Percentiles rank a stretch among this genome's conserved stretches.
Conservation (phyloP, 257 asterid species). For the Misopates orontium region DNA sequence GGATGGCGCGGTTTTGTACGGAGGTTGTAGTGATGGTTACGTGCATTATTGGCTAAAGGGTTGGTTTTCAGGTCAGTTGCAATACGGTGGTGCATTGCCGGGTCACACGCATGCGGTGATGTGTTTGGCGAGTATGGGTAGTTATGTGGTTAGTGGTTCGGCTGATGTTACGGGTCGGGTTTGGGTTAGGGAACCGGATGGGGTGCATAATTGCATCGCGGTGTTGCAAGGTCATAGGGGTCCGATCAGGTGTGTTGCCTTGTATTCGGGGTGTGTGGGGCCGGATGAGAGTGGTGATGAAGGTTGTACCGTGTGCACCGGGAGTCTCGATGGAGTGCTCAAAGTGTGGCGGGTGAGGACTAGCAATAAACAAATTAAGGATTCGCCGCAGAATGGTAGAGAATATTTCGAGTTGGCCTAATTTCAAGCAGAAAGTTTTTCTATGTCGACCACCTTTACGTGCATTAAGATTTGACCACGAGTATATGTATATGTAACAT, state of each 20-base stretch:
- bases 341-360: conserved; percentile 76
- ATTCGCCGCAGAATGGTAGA: conserved; percentile 35
- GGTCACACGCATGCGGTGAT: conserved; percentile 91
- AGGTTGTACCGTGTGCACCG: conserved; percentile 78
- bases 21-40: conserved; percentile 93
- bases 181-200: conserved; percentile 69
- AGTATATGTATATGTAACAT: no score
- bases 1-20: conserved; percentile 73
- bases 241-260: conserved; percentile 67
- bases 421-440: no score
- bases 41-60: conserved; percentile 85
- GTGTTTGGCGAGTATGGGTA: conserved; percentile 61
- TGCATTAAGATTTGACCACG: no score
- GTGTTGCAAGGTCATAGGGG: conserved; percentile 86
- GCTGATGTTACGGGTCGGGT: conserved; percentile 78
- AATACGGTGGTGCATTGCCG: conserved; percentile 82
- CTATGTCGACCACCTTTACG: no score
- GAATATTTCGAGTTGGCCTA: conserved; percentile 72
- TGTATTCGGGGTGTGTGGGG: conserved; percentile 31
- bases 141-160: conserved; percentile 71
- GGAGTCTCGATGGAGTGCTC: conserved; percentile 83
- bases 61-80: conserved; percentile 89
- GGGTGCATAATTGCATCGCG: conserved; percentile 66
- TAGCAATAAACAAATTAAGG: conserved; percentile 22
- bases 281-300: conserved; percentile 53